These are phyloP conservation scores for Pleomassaria siparia DNA, from an alignment of 2,329 filamentous ascomycete genomes.

Conservation along the genomic window DNA sequence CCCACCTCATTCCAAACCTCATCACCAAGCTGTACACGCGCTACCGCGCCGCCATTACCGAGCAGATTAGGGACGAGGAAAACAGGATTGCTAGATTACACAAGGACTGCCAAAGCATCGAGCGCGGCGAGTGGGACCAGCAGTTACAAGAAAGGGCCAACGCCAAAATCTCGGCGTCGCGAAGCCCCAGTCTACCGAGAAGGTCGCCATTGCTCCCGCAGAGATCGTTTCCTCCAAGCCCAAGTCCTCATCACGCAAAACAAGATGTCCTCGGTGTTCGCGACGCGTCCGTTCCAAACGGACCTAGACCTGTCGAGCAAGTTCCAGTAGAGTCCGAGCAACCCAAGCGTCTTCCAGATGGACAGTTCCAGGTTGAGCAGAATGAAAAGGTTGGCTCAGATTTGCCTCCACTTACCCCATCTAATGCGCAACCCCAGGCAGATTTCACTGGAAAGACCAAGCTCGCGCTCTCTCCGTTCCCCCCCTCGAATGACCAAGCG, in stretches of 20 bases:
- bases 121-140: slow-evolving; percentile 60
- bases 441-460: too few relatives aligned
- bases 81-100: slow-evolving; percentile 63
- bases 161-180: slow-evolving; percentile 20
- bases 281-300: not conserved
- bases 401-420: not conserved
- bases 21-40: slow-evolving; percentile 73
- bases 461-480: too few relatives aligned
- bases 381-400: not conserved
- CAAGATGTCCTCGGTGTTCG: not conserved
- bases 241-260: slow-evolving; percentile 8
- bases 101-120: slow-evolving; percentile 68
- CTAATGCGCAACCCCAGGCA: too few relatives aligned
- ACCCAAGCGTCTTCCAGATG: not conserved
- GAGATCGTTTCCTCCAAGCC: slow-evolving; percentile 15
- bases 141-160: slow-evolving; percentile 31
- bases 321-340: not conserved
- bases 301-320: not conserved
- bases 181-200: slow-evolving; percentile 25
- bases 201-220: slow-evolving; percentile 28
- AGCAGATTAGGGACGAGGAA: slow-evolving; percentile 75
- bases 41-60: slow-evolving; percentile 71
- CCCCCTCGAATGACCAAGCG: too few relatives aligned
- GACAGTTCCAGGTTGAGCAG: not conserved
- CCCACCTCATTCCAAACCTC: slow-evolving; percentile 68